These are phyloP conservation scores for Ulota crispa DNA, from an alignment of 225 moss, liverwort and hornwort species.

Conservation along the genomic window DNA sequence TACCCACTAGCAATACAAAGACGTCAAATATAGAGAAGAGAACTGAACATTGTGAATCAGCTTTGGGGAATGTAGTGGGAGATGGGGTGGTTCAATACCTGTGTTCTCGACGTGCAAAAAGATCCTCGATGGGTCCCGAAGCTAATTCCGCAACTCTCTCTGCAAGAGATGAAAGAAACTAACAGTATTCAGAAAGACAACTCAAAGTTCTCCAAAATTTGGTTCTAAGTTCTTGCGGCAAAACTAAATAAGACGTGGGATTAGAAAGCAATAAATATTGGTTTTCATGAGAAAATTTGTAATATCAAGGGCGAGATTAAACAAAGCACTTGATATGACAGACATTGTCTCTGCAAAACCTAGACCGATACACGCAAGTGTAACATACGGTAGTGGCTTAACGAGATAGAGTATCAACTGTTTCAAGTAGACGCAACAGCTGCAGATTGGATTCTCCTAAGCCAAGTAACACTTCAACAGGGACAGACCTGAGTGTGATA, in stretches of 20 bases:
- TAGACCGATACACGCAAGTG: not conserved
- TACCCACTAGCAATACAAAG: not conserved
- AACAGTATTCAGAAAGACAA: not conserved
- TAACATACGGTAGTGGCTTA: not conserved
- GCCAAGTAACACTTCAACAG: not conserved
- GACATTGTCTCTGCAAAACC: constrained; percentile 10
- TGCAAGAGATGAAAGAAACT: constrained; percentile 22
- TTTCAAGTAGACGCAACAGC: constrained; percentile 8
- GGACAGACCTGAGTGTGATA: constrained; percentile 80
- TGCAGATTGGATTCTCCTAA: not conserved
- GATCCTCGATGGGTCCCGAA: constrained; percentile 94
- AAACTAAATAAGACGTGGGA: not conserved
- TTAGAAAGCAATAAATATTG: not conserved
- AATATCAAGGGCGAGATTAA: not conserved
- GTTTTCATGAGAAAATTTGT: not conserved
- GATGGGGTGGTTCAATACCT: constrained; percentile 43
- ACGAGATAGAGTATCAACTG: constrained; percentile 3
- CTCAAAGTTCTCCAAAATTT: not conserved
- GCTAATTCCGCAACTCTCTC: constrained; percentile 76
- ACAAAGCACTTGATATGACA: not conserved
- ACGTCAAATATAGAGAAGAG: not conserved
- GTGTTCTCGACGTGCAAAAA: constrained; percentile 96
- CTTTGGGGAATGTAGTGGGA: not conserved
- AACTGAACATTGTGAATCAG: not conserved
- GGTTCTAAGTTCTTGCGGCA: not conserved